These are phyloP conservation scores for Polysphondylium violaceum DNA, from an alignment of 78 protist genomes.

Conservation along the genomic window DNA sequence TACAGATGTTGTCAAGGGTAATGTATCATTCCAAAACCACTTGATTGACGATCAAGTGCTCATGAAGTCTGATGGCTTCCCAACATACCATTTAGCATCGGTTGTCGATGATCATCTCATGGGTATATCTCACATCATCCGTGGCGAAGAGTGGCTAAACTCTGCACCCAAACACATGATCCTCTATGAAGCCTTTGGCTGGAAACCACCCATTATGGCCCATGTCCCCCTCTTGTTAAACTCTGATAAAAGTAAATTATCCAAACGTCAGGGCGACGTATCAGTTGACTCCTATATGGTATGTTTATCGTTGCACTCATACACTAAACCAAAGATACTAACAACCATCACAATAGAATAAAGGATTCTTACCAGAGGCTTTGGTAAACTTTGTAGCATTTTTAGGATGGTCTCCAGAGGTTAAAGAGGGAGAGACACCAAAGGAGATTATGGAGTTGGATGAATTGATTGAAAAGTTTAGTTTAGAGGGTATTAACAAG, in stretches of 20 bases:
- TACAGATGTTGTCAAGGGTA: conserved; percentile 75
- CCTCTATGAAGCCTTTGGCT: conserved; percentile 86
- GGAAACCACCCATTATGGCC: conserved; percentile 84
- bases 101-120: conserved; percentile 93
- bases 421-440: neutral
- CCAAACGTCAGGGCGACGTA: conserved; percentile 88
- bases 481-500: conserved; percentile 43
- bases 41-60: conserved; percentile 88
- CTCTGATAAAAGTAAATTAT: conserved; percentile 86
- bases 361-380: conserved; percentile 83
- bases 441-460: conserved; percentile 52
- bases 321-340: neutral
- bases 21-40: conserved; percentile 52
- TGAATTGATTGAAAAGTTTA: conserved; percentile 61
- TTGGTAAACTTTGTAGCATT: conserved; percentile 87
- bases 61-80: conserved; percentile 89
- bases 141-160: conserved; percentile 94
- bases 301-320: neutral
- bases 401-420: conserved; percentile 80
- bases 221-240: conserved; percentile 91
- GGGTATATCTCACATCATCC: conserved; percentile 90
- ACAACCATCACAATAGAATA: neutral
- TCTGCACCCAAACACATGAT: conserved; percentile 89
- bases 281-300: conserved; percentile 80
- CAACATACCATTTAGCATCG: conserved; percentile 94